Percentiles rank a stretch among this genome's conserved stretches.
phyloP scores from a whole-genome alignment of 176 grass and related monocot genomes.

The Avena insularis region DNA sequence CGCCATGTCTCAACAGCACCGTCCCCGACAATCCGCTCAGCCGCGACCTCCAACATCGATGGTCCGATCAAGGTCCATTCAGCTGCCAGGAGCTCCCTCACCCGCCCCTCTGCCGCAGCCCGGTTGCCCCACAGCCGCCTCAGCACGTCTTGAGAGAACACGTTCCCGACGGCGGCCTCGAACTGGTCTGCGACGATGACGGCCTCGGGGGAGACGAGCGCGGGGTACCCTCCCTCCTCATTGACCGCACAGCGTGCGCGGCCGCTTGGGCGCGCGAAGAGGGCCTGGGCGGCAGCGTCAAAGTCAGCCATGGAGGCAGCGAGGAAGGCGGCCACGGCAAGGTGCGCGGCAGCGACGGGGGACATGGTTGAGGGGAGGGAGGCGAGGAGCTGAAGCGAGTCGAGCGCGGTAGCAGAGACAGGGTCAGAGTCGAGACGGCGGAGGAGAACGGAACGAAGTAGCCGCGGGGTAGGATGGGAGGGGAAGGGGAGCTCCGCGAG shows the following conservation, averaged over 20 bases:
- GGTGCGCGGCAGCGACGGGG: background rate
- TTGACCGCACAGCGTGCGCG: constrained; percentile 33
- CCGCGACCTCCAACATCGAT: constrained; percentile 44
- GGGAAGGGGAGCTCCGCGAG: constrained; percentile 46
- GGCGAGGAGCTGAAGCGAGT: constrained; percentile 47
- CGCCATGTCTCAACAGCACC: constrained; percentile 39
- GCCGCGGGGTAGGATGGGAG: constrained; percentile 38
- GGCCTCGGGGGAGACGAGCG: constrained; percentile 40
- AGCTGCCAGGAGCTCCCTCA: constrained; percentile 42
- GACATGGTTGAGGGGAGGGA: background rate
- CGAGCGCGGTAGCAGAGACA: constrained; percentile 41
- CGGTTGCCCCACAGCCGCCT: constrained; percentile 31
- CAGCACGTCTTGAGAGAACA: constrained; percentile 35
- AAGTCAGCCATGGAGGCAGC: constrained; percentile 39
- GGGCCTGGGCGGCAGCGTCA: constrained; percentile 37
- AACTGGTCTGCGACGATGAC: constrained; percentile 27
- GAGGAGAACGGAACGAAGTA: constrained; percentile 41
- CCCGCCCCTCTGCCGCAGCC: constrained; percentile 25
- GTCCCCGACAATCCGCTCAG: constrained; percentile 45
- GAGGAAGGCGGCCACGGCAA: constrained; percentile 45
- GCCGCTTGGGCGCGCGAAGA: constrained; percentile 47
- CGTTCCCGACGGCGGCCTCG: constrained; percentile 47
- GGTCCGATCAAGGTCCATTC: constrained; percentile 50
- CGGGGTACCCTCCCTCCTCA: background rate
- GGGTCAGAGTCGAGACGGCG: constrained; percentile 51